Base-by-base conservation (phyloP, 164 flowering plant genomes). In the Piper longum region DNA sequence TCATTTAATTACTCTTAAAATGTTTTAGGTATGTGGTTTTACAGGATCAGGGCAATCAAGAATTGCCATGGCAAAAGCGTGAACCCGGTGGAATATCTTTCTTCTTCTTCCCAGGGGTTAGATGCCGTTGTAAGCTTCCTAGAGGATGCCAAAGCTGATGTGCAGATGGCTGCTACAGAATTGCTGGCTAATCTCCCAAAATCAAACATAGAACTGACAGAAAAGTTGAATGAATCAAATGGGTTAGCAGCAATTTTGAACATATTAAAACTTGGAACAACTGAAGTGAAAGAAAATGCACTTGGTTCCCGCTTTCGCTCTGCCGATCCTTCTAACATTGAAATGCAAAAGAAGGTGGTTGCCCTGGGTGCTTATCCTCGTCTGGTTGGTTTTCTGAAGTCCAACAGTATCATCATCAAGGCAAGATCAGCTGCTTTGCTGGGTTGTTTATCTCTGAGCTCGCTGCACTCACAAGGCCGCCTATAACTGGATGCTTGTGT, bases 101-200 rank as follows among this genome's bases (percentile, higher is more conserved):
- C 87, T 87, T 63, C 82, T 82, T 18, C 74, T 55, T 62, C 82
- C 75, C 19, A 74, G 73, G 61, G 87, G 67, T 62, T 86, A 54
- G 86, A 80, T 60, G 75, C 81, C 19, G 70, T 86, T 8, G 76
- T 84, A 13, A 73, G 80, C 1, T 77, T 79, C 70, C 83, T 87
- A n/a, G 78, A 84, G 74, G 82, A 83, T 70, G 77, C 63, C 13
- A 70, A 67, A 59, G 43, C 60, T 54, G 79, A 75, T 56, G 70
- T 75, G 19, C 88, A 86, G 67, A 75, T 71, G 78, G 86, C 93
- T 16, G 83, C 85, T n/a, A 84, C 80, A 43, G 86, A 86, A 43
- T 72, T 84, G 60, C 57, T 87, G 51, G 85, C 85, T 56, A 77
- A 82, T 66, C 85, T 87, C 36, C 89, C 89, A 44, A 87, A 83